A percentile compares a stretch with the other conserved stretches of the same genome.
Evolutionary conservation across 768 basidiomycete species (phyloP).

Genomic region (Russula abietina): DNA sequence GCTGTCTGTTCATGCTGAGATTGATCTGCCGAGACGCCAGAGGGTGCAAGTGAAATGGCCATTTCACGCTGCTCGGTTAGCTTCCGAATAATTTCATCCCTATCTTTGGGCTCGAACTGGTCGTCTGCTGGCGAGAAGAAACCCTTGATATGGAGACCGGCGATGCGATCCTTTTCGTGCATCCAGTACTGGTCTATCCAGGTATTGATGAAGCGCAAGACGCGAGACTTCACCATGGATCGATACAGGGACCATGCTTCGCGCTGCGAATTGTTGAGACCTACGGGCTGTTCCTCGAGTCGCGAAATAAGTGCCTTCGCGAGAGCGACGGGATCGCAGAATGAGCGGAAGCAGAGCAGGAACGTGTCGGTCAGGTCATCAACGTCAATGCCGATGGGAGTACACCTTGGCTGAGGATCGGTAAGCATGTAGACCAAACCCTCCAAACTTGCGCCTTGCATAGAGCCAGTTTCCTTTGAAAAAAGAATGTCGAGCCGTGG

Average conservation of each 20-base stretch:
- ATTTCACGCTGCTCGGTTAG: conserved; percentile 8
- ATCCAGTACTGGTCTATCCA: conserved; percentile 20
- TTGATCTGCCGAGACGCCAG: neutral
- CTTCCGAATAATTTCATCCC: conserved; percentile 4
- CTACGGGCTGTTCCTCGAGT: conserved; percentile 7
- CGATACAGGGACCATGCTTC: conserved; percentile 12
- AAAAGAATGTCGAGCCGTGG: conserved; percentile 6
- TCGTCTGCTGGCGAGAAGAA: neutral
- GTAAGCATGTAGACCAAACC: conserved; percentile 12
- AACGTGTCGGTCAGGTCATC: conserved; percentile 4
- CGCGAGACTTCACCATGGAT: conserved; percentile 2
- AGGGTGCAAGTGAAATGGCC: conserved; percentile 8
- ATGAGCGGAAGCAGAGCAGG: conserved; percentile 15
- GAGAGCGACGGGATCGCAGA: conserved; percentile 11
- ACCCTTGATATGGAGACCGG: conserved; percentile 18
- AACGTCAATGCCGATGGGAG: neutral
- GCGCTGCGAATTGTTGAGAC: conserved; percentile 5
- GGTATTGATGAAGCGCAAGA: conserved; percentile 10
- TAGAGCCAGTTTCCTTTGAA: neutral
- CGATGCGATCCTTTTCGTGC: conserved; percentile 9
- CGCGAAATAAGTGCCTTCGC: conserved; percentile 16
- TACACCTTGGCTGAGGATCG: conserved; percentile 9
- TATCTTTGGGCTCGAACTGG: neutral
- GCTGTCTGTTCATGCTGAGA: neutral
- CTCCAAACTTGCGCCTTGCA: conserved; percentile 14